Evolutionary conservation across 345 rosid species (phyloP).

Genomic region (Eucalyptus microcorys): DNA sequence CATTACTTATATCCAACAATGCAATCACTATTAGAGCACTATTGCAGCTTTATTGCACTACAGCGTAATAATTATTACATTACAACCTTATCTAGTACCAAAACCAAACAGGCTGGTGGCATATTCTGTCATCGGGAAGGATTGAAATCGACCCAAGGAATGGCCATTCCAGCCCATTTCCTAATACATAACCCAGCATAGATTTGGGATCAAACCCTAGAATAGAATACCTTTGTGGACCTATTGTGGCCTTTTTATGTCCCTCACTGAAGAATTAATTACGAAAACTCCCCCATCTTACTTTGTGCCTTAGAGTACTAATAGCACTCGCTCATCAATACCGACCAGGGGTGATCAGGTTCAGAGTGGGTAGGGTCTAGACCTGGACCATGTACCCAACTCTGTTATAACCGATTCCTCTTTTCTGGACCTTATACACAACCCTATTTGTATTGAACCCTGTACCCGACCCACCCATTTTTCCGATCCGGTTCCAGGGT

Average conservation of each 20-base stretch:
- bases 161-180: neutral
- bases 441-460: too few species aligned
- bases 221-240: neutral
- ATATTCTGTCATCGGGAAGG: neutral
- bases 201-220: constrained; percentile 11
- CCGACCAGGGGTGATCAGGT: too few species aligned
- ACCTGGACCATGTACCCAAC: too few species aligned
- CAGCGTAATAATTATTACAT: neutral
- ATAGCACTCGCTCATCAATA: neutral
- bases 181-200: constrained; percentile 25
- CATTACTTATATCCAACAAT: neutral
- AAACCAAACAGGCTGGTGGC: neutral
- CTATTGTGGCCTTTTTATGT: neutral
- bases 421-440: too few species aligned
- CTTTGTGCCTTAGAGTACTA: neutral
- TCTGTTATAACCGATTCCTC: too few species aligned
- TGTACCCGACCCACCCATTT: too few species aligned
- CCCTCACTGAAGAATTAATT: neutral
- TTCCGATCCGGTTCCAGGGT: too few species aligned
- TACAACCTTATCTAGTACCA: neutral
- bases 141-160: neutral
- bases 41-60: neutral
- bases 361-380: too few species aligned
- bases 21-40: neutral
- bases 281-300: neutral